These are phyloP conservation scores for Udeniomyces megalosporus DNA, from an alignment of 768 basidiomycete genomes.

Conservation along the genomic window DNA sequence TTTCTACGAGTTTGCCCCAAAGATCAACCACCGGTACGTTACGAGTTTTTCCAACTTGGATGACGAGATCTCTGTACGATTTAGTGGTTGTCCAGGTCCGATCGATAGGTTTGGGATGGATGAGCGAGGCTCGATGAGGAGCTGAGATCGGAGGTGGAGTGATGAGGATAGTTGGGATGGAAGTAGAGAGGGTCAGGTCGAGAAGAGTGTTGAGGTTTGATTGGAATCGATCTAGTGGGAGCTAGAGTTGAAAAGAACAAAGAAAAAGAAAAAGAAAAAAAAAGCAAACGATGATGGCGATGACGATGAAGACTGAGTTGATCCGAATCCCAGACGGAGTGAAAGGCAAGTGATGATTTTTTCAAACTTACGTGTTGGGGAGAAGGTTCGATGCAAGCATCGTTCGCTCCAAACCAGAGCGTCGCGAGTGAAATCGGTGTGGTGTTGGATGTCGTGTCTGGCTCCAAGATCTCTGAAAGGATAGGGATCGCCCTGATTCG, in stretches of 20 bases:
- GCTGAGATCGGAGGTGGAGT: slow-evolving; percentile 63
- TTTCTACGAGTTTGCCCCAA: slow-evolving; percentile 59
- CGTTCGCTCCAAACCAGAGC: slow-evolving; percentile 60
- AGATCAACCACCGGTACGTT: slow-evolving; percentile 52
- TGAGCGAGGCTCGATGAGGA: slow-evolving; percentile 29
- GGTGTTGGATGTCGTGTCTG: slow-evolving; percentile 32
- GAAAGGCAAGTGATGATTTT: neutral
- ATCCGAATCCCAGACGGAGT: neutral
- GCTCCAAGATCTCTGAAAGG: slow-evolving; percentile 30
- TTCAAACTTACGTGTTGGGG: slow-evolving; percentile 47
- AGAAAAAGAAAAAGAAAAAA: neutral
- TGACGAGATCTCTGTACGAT: slow-evolving; percentile 54
- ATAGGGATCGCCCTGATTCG: slow-evolving; percentile 56
- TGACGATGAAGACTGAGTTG: neutral
- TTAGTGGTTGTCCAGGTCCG: slow-evolving; percentile 47
- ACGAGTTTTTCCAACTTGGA: slow-evolving; percentile 41
- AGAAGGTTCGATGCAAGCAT: slow-evolving; percentile 49
- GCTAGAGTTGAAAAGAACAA: neutral
- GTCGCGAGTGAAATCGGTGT: slow-evolving; percentile 56
- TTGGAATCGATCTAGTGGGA: slow-evolving; percentile 45
- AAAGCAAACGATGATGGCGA: neutral
- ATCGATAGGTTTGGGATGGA: slow-evolving; percentile 41
- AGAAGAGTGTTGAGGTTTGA: slow-evolving; percentile 51
- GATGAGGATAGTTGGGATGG: slow-evolving; percentile 60
- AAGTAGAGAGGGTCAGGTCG: slow-evolving; percentile 47